Conservation (phyloP, 129 eudicot genomes). For the Kitagawia praeruptora region DNA sequence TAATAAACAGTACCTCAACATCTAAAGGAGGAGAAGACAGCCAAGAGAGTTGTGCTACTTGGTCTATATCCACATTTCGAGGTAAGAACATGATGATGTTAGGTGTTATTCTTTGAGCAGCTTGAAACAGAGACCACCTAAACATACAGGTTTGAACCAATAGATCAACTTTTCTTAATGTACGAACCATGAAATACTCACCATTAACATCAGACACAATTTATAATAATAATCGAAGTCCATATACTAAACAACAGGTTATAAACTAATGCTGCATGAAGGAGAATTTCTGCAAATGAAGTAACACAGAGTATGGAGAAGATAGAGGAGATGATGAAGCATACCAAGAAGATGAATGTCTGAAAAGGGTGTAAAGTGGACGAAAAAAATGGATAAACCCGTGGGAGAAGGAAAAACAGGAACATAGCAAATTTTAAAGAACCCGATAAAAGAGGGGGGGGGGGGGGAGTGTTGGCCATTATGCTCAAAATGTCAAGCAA, state of each 20-base stretch:
- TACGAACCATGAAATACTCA: background rate
- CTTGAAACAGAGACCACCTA: constrained; percentile 62
- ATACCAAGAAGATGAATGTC: background rate
- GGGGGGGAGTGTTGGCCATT: background rate
- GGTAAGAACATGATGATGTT: constrained; percentile 77
- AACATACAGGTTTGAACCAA: constrained; percentile 5
- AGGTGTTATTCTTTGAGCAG: constrained; percentile 57
- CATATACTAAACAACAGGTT: background rate
- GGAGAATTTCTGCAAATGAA: background rate
- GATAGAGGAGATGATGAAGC: background rate
- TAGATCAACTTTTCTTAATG: background rate
- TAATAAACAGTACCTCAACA: constrained; percentile 41
- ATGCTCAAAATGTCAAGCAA: background rate
- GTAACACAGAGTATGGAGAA: background rate
- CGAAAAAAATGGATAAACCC: background rate
- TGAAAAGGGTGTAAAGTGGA: background rate
- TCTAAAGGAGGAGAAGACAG: constrained; percentile 75
- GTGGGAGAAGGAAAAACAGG: background rate
- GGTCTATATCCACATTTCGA: constrained; percentile 49
- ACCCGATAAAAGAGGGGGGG: background rate
- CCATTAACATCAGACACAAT: background rate
- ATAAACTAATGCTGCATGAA: background rate
- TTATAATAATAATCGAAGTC: background rate
- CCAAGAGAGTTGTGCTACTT: constrained; percentile 76
- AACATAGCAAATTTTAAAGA: background rate